phyloP scores from a whole-genome alignment of 257 asterid genomes.

The Salvia hispanica region DNA sequence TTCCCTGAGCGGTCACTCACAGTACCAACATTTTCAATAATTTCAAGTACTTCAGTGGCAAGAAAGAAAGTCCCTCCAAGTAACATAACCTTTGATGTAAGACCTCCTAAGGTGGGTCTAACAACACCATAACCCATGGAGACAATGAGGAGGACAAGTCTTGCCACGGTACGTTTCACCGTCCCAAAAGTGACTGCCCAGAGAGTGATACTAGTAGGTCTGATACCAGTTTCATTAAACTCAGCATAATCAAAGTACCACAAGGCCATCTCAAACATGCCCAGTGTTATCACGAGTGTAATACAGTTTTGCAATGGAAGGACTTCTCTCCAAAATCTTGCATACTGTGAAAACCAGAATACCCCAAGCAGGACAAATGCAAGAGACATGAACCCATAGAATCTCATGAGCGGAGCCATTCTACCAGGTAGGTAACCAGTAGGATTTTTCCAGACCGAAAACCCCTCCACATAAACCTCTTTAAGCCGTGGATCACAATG shows the following conservation, averaged over 20 bases:
- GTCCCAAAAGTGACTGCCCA: constrained; percentile 97
- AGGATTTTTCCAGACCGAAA: constrained; percentile 94
- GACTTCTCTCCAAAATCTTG: constrained; percentile 91
- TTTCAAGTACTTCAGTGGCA: constrained; percentile 85
- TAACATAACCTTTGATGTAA: constrained; percentile 79
- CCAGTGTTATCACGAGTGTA: constrained; percentile 83
- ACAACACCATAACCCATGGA: constrained; percentile 99
- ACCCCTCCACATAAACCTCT: constrained; percentile 69
- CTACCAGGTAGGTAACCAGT: constrained; percentile 94
- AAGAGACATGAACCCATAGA: constrained; percentile 85
- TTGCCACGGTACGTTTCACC: constrained; percentile 83
- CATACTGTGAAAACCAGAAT: constrained; percentile 94
- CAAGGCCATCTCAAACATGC: constrained; percentile 90
- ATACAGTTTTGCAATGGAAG: constrained; percentile 85
- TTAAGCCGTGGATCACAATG: constrained; percentile 84
- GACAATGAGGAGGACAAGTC: constrained; percentile 75
- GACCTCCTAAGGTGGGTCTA: constrained; percentile 94
- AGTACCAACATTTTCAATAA: constrained; percentile 89
- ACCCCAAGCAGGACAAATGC: constrained; percentile 80
- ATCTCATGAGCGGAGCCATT: constrained; percentile 95
- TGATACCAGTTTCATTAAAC: constrained; percentile 80
- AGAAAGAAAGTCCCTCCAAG: constrained; percentile 90
- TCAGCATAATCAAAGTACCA: constrained; percentile 97
- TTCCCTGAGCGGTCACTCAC: constrained; percentile 92
- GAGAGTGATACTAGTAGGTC: constrained; percentile 85